phyloP scores from a whole-genome alignment of 441 rosid species.

The Cnidoscolus chayamansa region DNA sequence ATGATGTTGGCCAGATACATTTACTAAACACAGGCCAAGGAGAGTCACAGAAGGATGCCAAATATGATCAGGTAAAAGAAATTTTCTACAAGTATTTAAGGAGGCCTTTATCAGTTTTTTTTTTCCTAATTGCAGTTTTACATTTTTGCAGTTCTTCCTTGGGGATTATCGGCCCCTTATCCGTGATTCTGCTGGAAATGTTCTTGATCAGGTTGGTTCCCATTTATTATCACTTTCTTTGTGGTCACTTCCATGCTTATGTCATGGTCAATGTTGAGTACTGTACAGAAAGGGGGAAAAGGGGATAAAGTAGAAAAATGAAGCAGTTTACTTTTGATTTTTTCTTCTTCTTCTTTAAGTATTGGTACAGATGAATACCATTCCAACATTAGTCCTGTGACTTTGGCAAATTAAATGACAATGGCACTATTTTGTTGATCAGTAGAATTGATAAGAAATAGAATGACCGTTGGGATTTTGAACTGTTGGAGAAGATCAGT shows the following conservation, averaged over 20 bases:
- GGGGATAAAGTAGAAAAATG: background rate
- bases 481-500: background rate
- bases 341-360: background rate
- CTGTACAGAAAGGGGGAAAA: background rate
- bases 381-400: background rate
- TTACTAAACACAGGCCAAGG: slow-evolving; percentile 94
- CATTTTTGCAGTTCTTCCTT: slow-evolving; percentile 75
- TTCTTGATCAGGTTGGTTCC: slow-evolving; percentile 81
- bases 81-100: background rate
- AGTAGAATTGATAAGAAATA: background rate
- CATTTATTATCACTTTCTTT: slow-evolving; percentile 17
- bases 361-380: background rate
- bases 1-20: slow-evolving; percentile 96
- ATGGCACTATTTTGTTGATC: no score
- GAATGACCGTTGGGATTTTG: background rate
- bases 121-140: background rate
- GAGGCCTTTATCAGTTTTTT: background rate
- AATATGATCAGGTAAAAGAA: slow-evolving; percentile 84
- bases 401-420: background rate
- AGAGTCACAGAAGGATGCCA: slow-evolving; percentile 89
- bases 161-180: slow-evolving; percentile 96
- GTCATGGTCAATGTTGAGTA: background rate
- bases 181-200: slow-evolving; percentile 71
- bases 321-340: background rate
- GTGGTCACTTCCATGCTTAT: background rate